Conservation (phyloP, 345 rosid species). For the Limnanthes douglasii region DNA sequence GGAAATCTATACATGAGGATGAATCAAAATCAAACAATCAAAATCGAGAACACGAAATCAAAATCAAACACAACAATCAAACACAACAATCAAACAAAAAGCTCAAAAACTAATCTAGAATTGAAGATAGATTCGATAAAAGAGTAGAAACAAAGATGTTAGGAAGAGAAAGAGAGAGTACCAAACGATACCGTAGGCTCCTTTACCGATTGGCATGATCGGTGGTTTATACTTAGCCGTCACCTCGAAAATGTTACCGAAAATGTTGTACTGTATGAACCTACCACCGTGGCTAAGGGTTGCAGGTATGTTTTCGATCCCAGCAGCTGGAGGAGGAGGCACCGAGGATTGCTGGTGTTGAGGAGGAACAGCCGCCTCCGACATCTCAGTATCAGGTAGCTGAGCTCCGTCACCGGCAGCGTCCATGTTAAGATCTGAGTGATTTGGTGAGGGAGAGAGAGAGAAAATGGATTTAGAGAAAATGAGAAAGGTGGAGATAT, state of each 20-base stretch:
- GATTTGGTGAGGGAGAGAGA: not conserved
- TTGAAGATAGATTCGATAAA: not conserved
- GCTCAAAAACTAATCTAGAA: not conserved
- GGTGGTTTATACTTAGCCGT: conserved; percentile 97
- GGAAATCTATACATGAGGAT: not conserved
- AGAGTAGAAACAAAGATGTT: not conserved
- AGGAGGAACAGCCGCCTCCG: conserved; percentile 28
- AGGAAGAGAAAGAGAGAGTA: conserved; percentile 8
- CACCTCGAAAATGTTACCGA: conserved; percentile 94
- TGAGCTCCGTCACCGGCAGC: conserved; percentile 39
- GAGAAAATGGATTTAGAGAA: too few species aligned
- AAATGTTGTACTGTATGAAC: conserved; percentile 92
- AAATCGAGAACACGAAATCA: not conserved
- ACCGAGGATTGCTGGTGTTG: conserved; percentile 15
- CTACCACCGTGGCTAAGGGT: conserved; percentile 82
- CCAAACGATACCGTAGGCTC: conserved; percentile 99
- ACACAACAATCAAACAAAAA: conserved; percentile 6
- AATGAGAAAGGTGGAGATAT: too few species aligned
- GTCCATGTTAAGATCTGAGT: conserved; percentile 15
- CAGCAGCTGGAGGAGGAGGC: conserved; percentile 16
- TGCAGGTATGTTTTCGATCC: conserved; percentile 76
- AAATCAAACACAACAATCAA: conserved; percentile 11
- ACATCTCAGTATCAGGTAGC: conserved; percentile 69
- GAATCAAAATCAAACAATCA: not conserved
- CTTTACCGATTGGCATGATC: conserved; percentile 97